These are phyloP conservation scores for Pisolithus tinctorius DNA, from an alignment of 768 basidiomycete genomes.

Conservation along the genomic window DNA sequence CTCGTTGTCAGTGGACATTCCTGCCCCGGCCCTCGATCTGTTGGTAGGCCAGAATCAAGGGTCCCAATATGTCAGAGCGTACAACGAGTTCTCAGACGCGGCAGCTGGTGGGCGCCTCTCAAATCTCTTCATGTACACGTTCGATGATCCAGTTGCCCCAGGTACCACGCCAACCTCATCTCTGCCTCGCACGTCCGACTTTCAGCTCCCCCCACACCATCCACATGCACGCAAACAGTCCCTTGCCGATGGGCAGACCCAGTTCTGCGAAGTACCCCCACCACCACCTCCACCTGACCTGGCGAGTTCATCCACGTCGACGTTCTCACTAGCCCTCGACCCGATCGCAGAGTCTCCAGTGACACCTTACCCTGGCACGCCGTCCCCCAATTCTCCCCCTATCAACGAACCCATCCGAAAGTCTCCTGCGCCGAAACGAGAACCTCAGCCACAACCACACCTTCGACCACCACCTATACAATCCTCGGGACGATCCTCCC, in stretches of 20 bases:
- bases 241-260: constrained; percentile 44
- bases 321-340: constrained; percentile 43
- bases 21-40: constrained; percentile 43
- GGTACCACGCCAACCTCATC: constrained; percentile 8
- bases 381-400: constrained; percentile 23
- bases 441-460: constrained; percentile 32
- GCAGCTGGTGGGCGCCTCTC: constrained; percentile 2
- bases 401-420: constrained; percentile 23
- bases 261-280: constrained; percentile 24
- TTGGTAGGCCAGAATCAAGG: constrained; percentile 8
- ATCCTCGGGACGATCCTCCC: constrained; percentile 28
- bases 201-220: constrained; percentile 53
- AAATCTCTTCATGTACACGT: neutral
- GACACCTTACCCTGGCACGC: constrained; percentile 31
- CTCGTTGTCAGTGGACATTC: constrained; percentile 62
- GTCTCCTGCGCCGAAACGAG: constrained; percentile 13
- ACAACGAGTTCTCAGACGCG: constrained; percentile 21
- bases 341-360: constrained; percentile 40
- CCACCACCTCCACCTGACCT: constrained; percentile 16
- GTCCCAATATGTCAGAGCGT: constrained; percentile 25
- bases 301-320: constrained; percentile 36
- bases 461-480: constrained; percentile 20
- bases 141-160: constrained; percentile 6
- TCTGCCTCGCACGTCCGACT: constrained; percentile 44
- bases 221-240: constrained; percentile 78